Percentiles rank a stretch among this genome's conserved stretches.
Evolutionary conservation across 2,329 filamentous ascomycete genomes (phyloP).

Genomic region (Knufia petricola): DNA sequence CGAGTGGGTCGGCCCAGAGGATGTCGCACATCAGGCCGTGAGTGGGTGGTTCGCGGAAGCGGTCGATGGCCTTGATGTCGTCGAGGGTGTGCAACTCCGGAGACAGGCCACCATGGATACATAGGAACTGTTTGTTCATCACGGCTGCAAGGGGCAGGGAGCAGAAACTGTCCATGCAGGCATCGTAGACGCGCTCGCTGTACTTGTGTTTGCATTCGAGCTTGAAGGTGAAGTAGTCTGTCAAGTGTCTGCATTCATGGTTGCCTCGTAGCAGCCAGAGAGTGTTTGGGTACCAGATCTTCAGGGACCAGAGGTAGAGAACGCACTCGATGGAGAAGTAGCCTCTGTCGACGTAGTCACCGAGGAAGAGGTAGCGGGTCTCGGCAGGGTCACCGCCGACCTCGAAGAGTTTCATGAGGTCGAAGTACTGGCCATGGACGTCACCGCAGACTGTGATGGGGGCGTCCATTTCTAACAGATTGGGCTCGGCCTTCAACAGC

Average conservation of each 20-base stretch:
- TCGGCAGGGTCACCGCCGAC: slow-evolving; percentile 94
- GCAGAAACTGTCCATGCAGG: slow-evolving; percentile 98
- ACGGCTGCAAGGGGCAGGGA: slow-evolving; percentile 83
- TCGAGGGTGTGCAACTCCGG: slow-evolving; percentile 94
- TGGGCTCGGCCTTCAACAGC: slow-evolving; percentile 79
- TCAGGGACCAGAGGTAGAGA: slow-evolving; percentile 91
- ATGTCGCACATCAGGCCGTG: slow-evolving; percentile 99
- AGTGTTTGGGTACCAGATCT: slow-evolving; percentile 98
- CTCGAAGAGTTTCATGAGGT: slow-evolving; percentile 98
- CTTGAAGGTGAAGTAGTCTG: slow-evolving; percentile 99
- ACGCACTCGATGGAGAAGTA: slow-evolving; percentile 99
- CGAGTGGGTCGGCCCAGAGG: slow-evolving; percentile 93
- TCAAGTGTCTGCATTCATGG: slow-evolving; percentile 96
- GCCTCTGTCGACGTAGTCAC: slow-evolving; percentile 94
- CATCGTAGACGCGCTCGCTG: slow-evolving; percentile 89
- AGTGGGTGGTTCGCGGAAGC: slow-evolving; percentile 93
- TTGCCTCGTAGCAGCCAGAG: slow-evolving; percentile 96
- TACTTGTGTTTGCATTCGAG: slow-evolving; percentile 99
- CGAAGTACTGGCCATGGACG: slow-evolving; percentile 97
- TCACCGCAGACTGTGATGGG: slow-evolving; percentile 98
- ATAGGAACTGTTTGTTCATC: slow-evolving; percentile 99
- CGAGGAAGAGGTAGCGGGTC: slow-evolving; percentile 91
- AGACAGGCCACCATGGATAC: slow-evolving; percentile 92
- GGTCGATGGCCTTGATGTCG: slow-evolving; percentile 87
- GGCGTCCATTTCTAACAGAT: slow-evolving; percentile 97